phyloP scores from a whole-genome alignment of 176 grass and related monocot species.

The Chloris gayana region DNA sequence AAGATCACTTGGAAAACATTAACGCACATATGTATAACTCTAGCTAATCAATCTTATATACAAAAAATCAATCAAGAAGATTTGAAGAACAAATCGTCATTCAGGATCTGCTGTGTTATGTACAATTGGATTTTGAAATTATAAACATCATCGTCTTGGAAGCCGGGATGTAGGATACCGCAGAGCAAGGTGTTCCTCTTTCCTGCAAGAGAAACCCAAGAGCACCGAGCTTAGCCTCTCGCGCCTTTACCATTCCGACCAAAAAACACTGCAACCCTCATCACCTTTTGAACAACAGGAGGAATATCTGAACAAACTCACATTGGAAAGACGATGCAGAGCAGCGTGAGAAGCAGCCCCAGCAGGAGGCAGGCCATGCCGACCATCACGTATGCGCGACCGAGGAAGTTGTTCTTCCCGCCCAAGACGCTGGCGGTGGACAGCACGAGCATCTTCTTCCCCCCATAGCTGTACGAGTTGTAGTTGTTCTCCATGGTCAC shows the following conservation, averaged over 20 bases:
- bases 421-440: conserved; percentile 64
- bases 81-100: not conserved
- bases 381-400: conserved; percentile 52
- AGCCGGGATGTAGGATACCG: not conserved
- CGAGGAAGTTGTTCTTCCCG: conserved; percentile 67
- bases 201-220: conserved; percentile 34
- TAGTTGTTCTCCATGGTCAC: conserved; percentile 64
- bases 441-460: conserved; percentile 65
- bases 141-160: conserved; percentile 13
- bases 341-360: conserved; percentile 45
- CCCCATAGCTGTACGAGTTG: conserved; percentile 79
- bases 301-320: conserved; percentile 32
- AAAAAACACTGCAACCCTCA: not conserved
- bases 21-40: not conserved
- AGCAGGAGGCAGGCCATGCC: conserved; percentile 60
- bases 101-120: not conserved
- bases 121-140: not conserved
- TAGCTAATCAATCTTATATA: not conserved
- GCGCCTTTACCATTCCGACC: not conserved
- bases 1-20: not conserved
- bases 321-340: conserved; percentile 51
- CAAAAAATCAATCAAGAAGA: conserved; percentile 4
- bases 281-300: not conserved
- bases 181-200: conserved; percentile 30
- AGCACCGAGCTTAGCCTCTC: not conserved